phyloP scores from a whole-genome alignment of 2,329 filamentous ascomycete genomes.

The Talaromyces piceae region DNA sequence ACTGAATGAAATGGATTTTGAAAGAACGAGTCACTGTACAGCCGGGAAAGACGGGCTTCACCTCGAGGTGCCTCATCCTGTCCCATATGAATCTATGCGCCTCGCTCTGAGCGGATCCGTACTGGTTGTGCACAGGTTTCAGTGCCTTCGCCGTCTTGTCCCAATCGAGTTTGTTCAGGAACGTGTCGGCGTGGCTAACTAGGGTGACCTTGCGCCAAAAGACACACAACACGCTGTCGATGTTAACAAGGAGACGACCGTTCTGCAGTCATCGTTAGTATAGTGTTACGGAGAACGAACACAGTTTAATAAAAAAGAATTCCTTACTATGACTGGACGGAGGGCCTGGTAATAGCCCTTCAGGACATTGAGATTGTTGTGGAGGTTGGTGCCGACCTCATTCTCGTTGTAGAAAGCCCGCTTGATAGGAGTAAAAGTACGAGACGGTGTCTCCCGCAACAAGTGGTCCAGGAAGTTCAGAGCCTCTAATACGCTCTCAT shows the following conservation, averaged over 20 bases:
- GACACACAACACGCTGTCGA: constrained; percentile 84
- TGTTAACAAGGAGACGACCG: constrained; percentile 68
- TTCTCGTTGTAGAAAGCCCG: constrained; percentile 67
- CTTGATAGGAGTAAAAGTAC: constrained; percentile 63
- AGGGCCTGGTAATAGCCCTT: constrained; percentile 88
- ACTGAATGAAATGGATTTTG: constrained; percentile 46
- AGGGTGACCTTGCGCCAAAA: constrained; percentile 61
- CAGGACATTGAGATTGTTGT: constrained; percentile 63
- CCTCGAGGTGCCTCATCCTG: constrained; percentile 29
- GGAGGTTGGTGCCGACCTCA: constrained; percentile 48
- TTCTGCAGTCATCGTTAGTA: constrained; percentile 35
- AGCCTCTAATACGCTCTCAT: constrained; percentile 64
- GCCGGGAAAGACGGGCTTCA: constrained; percentile 29
- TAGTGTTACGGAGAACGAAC: neutral
- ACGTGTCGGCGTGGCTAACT: constrained; percentile 26
- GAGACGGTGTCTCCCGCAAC: constrained; percentile 69
- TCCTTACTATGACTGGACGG: constrained; percentile 57
- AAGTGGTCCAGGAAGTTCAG: constrained; percentile 90
- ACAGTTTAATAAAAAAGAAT: constrained; percentile 5
- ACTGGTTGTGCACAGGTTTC: constrained; percentile 12
- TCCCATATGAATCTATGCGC: constrained; percentile 16
- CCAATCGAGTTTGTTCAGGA: constrained; percentile 25
- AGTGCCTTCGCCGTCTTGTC: constrained; percentile 22
- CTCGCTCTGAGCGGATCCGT: neutral
- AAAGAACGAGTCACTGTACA: constrained; percentile 37